phyloP scores from a whole-genome alignment of 805 yeast genomes.

The Spathaspora sp. region DNA sequence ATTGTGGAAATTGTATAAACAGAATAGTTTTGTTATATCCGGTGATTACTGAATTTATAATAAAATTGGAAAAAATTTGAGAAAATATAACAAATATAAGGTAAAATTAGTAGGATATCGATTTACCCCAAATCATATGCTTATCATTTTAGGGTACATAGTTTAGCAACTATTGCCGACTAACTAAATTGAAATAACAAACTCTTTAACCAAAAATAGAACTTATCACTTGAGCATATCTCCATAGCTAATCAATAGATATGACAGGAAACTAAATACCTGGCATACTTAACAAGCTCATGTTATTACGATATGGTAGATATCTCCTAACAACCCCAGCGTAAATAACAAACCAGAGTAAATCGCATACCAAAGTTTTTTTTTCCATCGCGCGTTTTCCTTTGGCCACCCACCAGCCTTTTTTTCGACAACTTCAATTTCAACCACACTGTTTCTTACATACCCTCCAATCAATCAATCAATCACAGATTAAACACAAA shows the following conservation, averaged over 20 bases:
- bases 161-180: too few relatives aligned
- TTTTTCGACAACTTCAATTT: neutral
- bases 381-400: neutral
- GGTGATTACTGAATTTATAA: neutral
- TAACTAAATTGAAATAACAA: too few relatives aligned
- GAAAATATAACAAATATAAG: neutral
- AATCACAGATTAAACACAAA: conserved; percentile 16
- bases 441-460: neutral
- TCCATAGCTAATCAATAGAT: too few relatives aligned
- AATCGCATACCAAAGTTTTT: neutral
- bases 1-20: too few relatives aligned
- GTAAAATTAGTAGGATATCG: neutral
- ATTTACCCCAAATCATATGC: neutral
- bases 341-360: neutral
- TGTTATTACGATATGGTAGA: too few relatives aligned
- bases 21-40: neutral
- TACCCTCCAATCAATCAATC: neutral
- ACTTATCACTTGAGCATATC: too few relatives aligned
- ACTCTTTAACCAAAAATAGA: too few relatives aligned
- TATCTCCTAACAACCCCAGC: neutral
- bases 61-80: neutral
- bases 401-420: neutral
- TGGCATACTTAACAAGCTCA: too few relatives aligned
- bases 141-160: too few relatives aligned
- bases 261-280: too few relatives aligned